A percentile compares a stretch with the other conserved stretches of the same genome.
Conservation (phyloP, 1,284 basidiomycete species). For the Garcileccinum viscosum region DNA sequence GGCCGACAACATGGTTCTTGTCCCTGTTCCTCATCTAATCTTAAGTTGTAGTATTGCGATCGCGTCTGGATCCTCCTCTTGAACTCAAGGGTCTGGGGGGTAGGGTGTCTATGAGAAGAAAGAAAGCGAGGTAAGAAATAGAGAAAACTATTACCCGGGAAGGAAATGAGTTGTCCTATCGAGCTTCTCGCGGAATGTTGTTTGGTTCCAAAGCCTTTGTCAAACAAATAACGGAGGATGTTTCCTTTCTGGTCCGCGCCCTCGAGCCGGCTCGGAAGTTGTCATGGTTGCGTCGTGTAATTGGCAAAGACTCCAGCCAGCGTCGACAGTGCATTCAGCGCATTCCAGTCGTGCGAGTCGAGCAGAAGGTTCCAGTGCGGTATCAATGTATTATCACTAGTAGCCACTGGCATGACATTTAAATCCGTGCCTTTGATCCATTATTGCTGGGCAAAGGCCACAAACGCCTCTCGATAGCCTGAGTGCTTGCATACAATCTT, state of each 20-base stretch:
- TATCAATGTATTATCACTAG: too few relatives aligned
- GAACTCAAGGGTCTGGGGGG: slow-evolving; percentile 28
- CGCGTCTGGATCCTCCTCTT: slow-evolving; percentile 14
- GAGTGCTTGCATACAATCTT: background rate
- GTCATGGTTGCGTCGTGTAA: too few relatives aligned
- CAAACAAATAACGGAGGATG: too few relatives aligned
- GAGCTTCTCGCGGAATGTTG: too few relatives aligned
- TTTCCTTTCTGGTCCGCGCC: too few relatives aligned
- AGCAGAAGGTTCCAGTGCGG: too few relatives aligned
- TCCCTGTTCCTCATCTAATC: slow-evolving; percentile 17
- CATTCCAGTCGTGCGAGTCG: background rate
- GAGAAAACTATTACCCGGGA: background rate
- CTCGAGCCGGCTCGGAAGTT: too few relatives aligned
- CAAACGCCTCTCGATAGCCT: too few relatives aligned
- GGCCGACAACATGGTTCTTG: slow-evolving; percentile 14
- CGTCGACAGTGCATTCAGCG: background rate
- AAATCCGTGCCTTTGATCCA: too few relatives aligned
- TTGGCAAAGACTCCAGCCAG: background rate
- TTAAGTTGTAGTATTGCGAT: slow-evolving; percentile 16
- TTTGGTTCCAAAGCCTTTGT: slow-evolving; percentile 36
- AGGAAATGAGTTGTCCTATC: too few relatives aligned
- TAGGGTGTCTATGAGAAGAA: slow-evolving; percentile 25
- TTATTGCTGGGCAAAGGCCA: too few relatives aligned
- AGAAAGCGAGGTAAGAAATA: background rate
- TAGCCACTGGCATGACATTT: too few relatives aligned